Evolutionary conservation across 1,284 basidiomycete species (phyloP).

Genomic region (Salmacisia buchloeana): DNA sequence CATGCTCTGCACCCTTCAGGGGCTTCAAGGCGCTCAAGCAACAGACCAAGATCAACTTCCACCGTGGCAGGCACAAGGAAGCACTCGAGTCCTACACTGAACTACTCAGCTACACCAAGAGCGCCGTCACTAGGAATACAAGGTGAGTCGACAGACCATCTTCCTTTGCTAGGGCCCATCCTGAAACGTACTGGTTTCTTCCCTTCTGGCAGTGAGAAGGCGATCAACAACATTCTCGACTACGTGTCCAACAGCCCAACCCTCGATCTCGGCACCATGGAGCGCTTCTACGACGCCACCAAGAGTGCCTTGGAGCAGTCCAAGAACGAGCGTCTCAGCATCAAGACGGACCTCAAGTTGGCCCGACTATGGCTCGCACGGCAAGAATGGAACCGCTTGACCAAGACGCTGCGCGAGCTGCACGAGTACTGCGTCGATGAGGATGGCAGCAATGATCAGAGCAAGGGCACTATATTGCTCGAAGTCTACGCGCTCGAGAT

Average conservation of each 20-base stretch:
- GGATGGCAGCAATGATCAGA: constrained; percentile 72
- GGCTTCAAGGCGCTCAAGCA: constrained; percentile 99
- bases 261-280: constrained; percentile 79
- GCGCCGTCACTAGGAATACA: constrained; percentile 44
- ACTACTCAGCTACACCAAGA: constrained; percentile 73
- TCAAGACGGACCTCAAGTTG: constrained; percentile 92
- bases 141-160: constrained; percentile 9
- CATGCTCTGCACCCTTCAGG: constrained; percentile 53
- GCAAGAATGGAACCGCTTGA: constrained; percentile 77
- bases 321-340: constrained; percentile 93
- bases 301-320: constrained; percentile 82
- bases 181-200: not conserved
- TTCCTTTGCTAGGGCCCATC: not conserved
- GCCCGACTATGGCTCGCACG: constrained; percentile 96
- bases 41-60: constrained; percentile 87
- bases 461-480: constrained; percentile 83
- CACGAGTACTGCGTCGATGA: constrained; percentile 54
- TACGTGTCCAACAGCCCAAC: constrained; percentile 69
- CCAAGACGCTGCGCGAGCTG: constrained; percentile 55
- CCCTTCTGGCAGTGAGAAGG: constrained; percentile 69
- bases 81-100: constrained; percentile 79
- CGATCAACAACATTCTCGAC: constrained; percentile 96
- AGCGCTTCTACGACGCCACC: constrained; percentile 91
- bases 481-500: constrained; percentile 98
- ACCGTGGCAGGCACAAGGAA: constrained; percentile 69